A percentile compares a stretch with the other conserved stretches of the same genome.
Evolutionary conservation across 2,329 filamentous ascomycete genomes (phyloP).

Genomic region (Alternaria gaisen): DNA sequence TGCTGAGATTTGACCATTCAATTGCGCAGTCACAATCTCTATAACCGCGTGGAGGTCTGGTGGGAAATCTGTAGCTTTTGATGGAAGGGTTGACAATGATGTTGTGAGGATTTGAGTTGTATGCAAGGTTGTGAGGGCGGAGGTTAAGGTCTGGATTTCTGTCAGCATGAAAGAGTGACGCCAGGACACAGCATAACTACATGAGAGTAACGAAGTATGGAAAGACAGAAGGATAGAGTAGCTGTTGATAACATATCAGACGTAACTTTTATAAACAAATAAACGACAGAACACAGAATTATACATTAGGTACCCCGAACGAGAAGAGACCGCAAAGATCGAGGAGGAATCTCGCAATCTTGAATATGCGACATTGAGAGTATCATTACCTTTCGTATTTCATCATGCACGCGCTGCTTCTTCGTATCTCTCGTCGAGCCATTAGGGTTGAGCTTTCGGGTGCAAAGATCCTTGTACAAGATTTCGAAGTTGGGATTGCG

Average conservation of each 20-base stretch:
- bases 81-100: slow-evolving; percentile 48
- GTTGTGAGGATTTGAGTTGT: slow-evolving; percentile 46
- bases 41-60: slow-evolving; percentile 55
- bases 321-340: background rate
- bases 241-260: background rate
- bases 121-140: slow-evolving; percentile 44
- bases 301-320: background rate
- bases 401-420: slow-evolving; percentile 54
- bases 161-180: slow-evolving; percentile 11
- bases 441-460: slow-evolving; percentile 55
- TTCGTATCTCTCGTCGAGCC: slow-evolving; percentile 55
- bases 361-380: background rate
- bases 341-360: no score
- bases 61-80: slow-evolving; percentile 48
- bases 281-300: background rate
- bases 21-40: slow-evolving; percentile 53
- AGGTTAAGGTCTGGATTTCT: slow-evolving; percentile 47
- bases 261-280: background rate
- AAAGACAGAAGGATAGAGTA: no score
- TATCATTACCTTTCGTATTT: slow-evolving; percentile 50
- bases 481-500: slow-evolving; percentile 56
- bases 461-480: slow-evolving; percentile 56
- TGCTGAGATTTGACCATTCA: slow-evolving; percentile 49
- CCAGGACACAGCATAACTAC: background rate
- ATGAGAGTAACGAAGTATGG: background rate